A percentile compares a stretch with the other conserved stretches of the same genome.
These are phyloP conservation scores for Neolecta irregularis DNA, from an alignment of 1,139 yeast genomes.

Conservation along the genomic window DNA sequence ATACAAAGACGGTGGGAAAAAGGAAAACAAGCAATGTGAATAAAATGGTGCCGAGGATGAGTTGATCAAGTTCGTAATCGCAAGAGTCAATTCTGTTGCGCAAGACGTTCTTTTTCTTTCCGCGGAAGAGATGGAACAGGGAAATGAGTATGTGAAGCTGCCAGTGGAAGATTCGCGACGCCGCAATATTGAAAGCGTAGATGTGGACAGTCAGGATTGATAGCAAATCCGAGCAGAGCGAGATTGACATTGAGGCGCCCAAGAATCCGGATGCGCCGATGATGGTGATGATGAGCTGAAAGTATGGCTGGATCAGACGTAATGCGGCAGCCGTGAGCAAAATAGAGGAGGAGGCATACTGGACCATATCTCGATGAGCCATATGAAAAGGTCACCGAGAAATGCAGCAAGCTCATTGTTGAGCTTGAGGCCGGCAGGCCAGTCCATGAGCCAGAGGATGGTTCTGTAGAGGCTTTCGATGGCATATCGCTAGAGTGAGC, in stretches of 20 bases:
- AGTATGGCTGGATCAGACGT: conserved; percentile 22
- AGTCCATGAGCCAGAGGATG: conserved; percentile 63
- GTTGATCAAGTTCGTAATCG: conserved; percentile 68
- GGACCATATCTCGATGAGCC: conserved; percentile 71
- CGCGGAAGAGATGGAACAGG: conserved; percentile 71
- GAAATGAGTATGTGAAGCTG: conserved; percentile 57
- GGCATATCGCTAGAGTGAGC: conserved; percentile 29
- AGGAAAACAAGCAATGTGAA: conserved; percentile 67
- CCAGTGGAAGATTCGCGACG: conserved; percentile 64
- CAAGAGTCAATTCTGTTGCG: conserved; percentile 78
- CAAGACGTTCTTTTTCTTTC: conserved; percentile 71
- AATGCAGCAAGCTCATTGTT: conserved; percentile 76
- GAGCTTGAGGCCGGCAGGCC: conserved; percentile 89
- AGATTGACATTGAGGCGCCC: conserved; percentile 50
- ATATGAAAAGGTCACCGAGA: conserved; percentile 68
- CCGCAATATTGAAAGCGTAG: conserved; percentile 58
- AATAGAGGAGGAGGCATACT: conserved; percentile 19
- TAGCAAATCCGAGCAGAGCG: conserved; percentile 49
- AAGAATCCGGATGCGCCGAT: conserved; percentile 32
- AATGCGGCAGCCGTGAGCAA: not conserved
- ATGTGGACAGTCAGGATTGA: conserved; percentile 56
- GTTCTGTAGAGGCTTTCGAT: conserved; percentile 30
- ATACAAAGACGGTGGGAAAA: conserved; percentile 76
- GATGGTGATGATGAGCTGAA: conserved; percentile 22
- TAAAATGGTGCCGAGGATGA: conserved; percentile 71